Base-by-base conservation (phyloP, 2,329 filamentous ascomycete genomes). In the Fusarium keratoplasticum region DNA sequence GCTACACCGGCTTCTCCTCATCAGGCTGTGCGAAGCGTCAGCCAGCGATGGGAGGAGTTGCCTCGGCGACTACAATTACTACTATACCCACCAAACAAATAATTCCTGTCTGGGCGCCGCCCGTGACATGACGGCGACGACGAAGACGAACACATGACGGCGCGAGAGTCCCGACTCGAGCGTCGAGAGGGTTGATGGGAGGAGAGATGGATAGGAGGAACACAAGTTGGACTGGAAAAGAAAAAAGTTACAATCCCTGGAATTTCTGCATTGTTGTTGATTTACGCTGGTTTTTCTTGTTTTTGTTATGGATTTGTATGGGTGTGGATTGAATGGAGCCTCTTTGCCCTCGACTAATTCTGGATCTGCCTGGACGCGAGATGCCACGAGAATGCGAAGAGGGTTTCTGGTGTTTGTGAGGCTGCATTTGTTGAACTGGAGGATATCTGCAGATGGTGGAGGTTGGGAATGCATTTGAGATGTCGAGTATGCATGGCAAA, bases 21-120 rank as follows among this genome's bases (percentile, higher is more conserved):
- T 73, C 72, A 78, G 75, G 73, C 78, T 79, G 78, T 79, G 73
- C 75, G 75, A 75, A 73, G 69, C 73, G 74, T 73, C 77, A 76
- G 79, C 79, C 77, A 76, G 78, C 79, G 67, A 77, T 76, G 77
- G 76, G 71, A 72, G 75, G 76, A 76, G 79, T 79, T 79, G 80
- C 79, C 77, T 80, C 79, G 79, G 81, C 80, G 77, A 82, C 77
- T 80, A 82, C 78, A 78, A 82, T 78, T 80, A 82, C 76, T 79
- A 79, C 78, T 82, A 84, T 84, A 83, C 82, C 81, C 81, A 79
- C 79, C 80, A 75, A 52, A 52, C 47, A 52, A 75, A 80, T 84
- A 83, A 83, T 83, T 78, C 79, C 80, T 80, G 80, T 81, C 81
- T 79, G 78, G 78, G 76, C 80, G 78, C 70, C 74, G 69, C 64